These are phyloP conservation scores for Caloboletus inedulis DNA, from an alignment of 1,284 basidiomycete genomes.

Conservation along the genomic window DNA sequence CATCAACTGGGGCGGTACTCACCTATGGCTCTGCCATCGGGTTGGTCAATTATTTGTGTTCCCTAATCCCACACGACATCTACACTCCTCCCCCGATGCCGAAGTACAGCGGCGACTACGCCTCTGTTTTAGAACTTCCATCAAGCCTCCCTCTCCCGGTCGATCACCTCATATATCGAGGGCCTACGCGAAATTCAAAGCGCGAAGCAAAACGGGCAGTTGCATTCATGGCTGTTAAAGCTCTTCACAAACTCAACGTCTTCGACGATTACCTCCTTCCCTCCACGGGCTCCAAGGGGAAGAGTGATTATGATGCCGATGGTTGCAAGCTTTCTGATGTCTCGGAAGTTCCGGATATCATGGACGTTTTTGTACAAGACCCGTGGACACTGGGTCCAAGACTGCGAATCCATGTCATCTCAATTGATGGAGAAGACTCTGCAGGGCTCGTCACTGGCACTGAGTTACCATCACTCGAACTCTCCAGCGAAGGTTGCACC, in stretches of 20 bases:
- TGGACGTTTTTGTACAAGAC: constrained; percentile 55
- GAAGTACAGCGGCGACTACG: constrained; percentile 58
- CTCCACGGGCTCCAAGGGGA: constrained; percentile 40
- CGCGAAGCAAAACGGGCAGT: constrained; percentile 78
- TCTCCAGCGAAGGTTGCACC: constrained; percentile 36
- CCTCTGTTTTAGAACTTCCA: constrained; percentile 60
- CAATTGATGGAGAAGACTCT: constrained; percentile 44
- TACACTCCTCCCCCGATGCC: constrained; percentile 63
- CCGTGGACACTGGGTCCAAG: constrained; percentile 60
- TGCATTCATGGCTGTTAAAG: constrained; percentile 71
- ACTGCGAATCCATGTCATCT: constrained; percentile 60
- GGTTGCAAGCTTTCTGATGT: constrained; percentile 43
- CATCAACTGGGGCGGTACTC: constrained; percentile 68
- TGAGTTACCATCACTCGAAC: constrained; percentile 44
- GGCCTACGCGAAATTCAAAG: constrained; percentile 60
- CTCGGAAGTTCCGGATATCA: constrained; percentile 45
- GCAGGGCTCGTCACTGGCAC: constrained; percentile 65
- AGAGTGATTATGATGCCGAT: constrained; percentile 51
- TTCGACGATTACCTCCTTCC: constrained; percentile 81
- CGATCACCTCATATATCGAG: constrained; percentile 51
- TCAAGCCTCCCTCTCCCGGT: constrained; percentile 59
- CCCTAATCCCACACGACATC: constrained; percentile 67
- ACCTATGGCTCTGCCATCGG: constrained; percentile 72
- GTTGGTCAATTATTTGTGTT: constrained; percentile 69
- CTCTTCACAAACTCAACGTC: constrained; percentile 63